phyloP scores from a whole-genome alignment of 129 eudicot species.

The Cynara cardunculus region DNA sequence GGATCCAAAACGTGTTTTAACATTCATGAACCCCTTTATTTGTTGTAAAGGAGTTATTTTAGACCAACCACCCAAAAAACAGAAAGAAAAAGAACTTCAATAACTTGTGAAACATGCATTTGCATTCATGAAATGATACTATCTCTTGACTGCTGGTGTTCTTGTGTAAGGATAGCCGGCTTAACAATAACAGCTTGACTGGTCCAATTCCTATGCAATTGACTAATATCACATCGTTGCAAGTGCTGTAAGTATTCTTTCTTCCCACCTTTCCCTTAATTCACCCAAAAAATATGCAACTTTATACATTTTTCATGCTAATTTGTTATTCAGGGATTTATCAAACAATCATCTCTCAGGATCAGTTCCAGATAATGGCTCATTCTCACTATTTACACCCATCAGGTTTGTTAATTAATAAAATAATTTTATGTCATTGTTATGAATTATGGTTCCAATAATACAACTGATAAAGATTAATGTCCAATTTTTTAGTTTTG shows the following conservation, averaged over 20 bases:
- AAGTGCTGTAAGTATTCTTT: constrained; percentile 69
- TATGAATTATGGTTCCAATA: not conserved
- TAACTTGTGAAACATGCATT: too few species aligned
- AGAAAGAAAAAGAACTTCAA: too few species aligned
- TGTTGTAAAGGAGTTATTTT: too few species aligned
- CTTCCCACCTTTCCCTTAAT: not conserved
- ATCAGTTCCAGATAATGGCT: constrained; percentile 84
- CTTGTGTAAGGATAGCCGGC: constrained; percentile 69
- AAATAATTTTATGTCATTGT: not conserved
- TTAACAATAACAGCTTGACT: constrained; percentile 82
- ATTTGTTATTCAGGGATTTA: constrained; percentile 49
- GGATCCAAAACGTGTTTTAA: too few species aligned
- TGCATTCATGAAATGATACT: too few species aligned
- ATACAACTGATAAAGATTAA: not conserved
- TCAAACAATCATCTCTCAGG: constrained; percentile 86
- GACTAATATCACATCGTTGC: constrained; percentile 76
- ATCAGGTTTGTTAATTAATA: constrained; percentile 48
- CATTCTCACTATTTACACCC: constrained; percentile 86
- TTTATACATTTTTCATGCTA: not conserved
- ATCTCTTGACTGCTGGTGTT: not conserved
- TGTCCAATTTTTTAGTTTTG: constrained; percentile 52
- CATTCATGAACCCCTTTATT: too few species aligned
- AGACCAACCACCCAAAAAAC: too few species aligned
- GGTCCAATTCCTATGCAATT: constrained; percentile 75
- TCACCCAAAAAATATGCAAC: not conserved